These are phyloP conservation scores for Rhodotorula glutinis DNA, from an alignment of 1,284 basidiomycete genomes.

Conservation along the genomic window DNA sequence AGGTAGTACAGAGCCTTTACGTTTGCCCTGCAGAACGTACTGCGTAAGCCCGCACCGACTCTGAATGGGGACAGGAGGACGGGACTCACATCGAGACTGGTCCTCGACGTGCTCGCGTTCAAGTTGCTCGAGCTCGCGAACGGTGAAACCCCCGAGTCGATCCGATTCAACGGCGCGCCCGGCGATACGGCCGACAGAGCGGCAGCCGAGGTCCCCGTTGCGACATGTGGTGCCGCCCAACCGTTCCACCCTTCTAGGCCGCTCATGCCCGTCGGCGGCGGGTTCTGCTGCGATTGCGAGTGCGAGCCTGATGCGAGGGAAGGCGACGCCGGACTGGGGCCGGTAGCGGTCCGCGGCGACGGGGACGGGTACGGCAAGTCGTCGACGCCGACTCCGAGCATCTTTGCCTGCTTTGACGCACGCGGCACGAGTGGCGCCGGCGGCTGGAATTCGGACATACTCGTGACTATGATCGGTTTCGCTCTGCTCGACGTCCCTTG, in stretches of 20 bases:
- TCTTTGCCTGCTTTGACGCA: conserved; percentile 37
- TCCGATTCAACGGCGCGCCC: background rate
- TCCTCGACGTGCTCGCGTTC: background rate
- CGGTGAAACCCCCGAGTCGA: background rate
- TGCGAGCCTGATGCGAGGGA: background rate
- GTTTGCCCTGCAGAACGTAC: conserved; percentile 1
- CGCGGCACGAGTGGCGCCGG: conserved; percentile 24
- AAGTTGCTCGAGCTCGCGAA: background rate
- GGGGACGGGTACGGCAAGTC: conserved; percentile 5
- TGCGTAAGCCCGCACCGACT: background rate
- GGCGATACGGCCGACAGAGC: background rate
- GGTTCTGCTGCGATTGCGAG: background rate
- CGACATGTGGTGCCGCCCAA: conserved; percentile 3
- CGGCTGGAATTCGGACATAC: conserved; percentile 12
- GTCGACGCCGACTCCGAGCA: conserved; percentile 34
- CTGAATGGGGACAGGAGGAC: background rate
- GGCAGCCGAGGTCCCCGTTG: background rate
- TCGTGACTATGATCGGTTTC: background rate
- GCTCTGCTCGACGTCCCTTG: background rate
- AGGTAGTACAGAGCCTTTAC: background rate
- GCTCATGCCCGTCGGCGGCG: background rate
- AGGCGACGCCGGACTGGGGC: background rate
- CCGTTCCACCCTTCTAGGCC: conserved; percentile 12
- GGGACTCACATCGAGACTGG: conserved; percentile 13
- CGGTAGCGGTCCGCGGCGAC: background rate